These are phyloP conservation scores for Pyrus hybrid DNA, from an alignment of 331 rosid genomes.

Conservation along the genomic window DNA sequence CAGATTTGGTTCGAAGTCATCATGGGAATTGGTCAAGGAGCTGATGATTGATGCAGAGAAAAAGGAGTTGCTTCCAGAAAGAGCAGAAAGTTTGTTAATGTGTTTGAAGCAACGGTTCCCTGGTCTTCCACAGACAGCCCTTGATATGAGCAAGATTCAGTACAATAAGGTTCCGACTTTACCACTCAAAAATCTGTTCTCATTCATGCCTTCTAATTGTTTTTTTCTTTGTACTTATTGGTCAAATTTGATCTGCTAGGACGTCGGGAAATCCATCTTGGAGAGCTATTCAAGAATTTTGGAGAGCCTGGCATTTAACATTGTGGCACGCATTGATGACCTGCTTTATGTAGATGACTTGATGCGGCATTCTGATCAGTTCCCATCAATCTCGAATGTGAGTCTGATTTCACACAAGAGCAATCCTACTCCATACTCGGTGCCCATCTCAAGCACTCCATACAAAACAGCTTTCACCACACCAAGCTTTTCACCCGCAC, in stretches of 20 bases:
- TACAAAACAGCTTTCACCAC: conserved; percentile 62
- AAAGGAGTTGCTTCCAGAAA: conserved; percentile 75
- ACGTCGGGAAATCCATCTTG: conserved; percentile 83
- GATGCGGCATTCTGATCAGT: conserved; percentile 55
- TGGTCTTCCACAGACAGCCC: conserved; percentile 81
- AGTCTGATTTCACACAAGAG: conserved; percentile 60
- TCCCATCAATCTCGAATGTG: conserved; percentile 48
- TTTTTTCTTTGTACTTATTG: not conserved
- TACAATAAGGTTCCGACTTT: conserved; percentile 61
- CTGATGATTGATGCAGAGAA: conserved; percentile 82
- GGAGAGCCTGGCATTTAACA: conserved; percentile 85
- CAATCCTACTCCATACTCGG: conserved; percentile 37
- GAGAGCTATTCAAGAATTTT: conserved; percentile 92
- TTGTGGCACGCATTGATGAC: conserved; percentile 84
- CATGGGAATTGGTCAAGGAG: conserved; percentile 99
- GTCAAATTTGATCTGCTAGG: conserved; percentile 39
- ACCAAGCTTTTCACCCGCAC: conserved; percentile 67
- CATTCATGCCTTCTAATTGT: not conserved
- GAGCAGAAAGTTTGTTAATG: conserved; percentile 78
- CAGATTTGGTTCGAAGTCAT: conserved; percentile 57
- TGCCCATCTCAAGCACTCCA: conserved; percentile 63
- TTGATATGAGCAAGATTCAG: conserved; percentile 93
- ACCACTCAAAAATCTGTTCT: not conserved
- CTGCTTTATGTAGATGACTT: conserved; percentile 79
- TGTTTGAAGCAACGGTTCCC: conserved; percentile 88